Evolutionary conservation across 805 yeast genomes (phyloP), one percentile per base, ranked within the genome.

Genomic region (Kodamaea restingae): DNA sequence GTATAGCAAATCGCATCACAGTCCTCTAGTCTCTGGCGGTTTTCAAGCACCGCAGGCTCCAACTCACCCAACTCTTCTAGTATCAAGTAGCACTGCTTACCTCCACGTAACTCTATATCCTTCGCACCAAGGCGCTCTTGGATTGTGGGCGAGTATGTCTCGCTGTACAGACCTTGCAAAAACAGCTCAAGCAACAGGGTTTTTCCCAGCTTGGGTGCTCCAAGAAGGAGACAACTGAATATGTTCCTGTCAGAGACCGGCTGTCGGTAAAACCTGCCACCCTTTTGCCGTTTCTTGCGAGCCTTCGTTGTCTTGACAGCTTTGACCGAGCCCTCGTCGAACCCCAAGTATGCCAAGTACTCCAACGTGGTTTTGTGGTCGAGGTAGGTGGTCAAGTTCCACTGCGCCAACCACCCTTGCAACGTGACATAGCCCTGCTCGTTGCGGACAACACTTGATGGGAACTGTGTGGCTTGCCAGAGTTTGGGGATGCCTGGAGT

Each of bases 351-450:
- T 0, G 95, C 95, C 45, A 93, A 63, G 52, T 91, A 93, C 36
- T 88, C 95, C 36, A 93, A 71, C 0, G 98, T 88, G 1, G 88
- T 82, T 49, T 75, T 79, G 55, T 84, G 79, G 51, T 90, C 95
- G 21, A 93, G 65, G 49, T 79, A 88, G 0, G 98, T 91, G 0
- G 96, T 88, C 85, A 93, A 84, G 50, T 91, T 83, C 99, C 99
- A 93, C 54, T 91, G 98, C 0, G 98, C 98, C 27, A 93, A 64
- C 99, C 99, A 93, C 2, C 99, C 98, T 63, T 95, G 98, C 18
- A 93, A 61, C 0, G 98, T 88, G 3, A 93, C 88, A 55, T 80
- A 76, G 0, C 96, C 97, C 46, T 80, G 81, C 47, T 88, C 96
- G 55, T 88, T 90, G 38, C 95, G 77, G 1, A 91, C 96, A 8